Conservation (phyloP, 768 basidiomycete genomes). For the Lentinula lateritia region DNA sequence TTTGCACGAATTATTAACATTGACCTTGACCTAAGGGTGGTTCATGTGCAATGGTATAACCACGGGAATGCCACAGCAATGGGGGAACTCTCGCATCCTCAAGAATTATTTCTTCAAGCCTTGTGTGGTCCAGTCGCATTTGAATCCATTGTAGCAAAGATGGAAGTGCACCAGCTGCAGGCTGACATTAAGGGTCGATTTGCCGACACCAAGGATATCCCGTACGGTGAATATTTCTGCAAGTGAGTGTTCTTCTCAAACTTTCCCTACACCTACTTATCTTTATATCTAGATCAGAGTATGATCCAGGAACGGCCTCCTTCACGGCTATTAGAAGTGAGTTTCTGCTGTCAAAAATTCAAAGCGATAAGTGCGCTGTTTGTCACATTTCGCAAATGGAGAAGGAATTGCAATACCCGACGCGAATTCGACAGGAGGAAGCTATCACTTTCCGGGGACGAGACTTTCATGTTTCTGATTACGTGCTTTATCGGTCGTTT, state of each 20-base stretch:
- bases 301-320: slow-evolving; percentile 38
- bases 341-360: slow-evolving; percentile 14
- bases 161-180: slow-evolving; percentile 18
- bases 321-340: slow-evolving; percentile 37
- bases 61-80: slow-evolving; percentile 62
- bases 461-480: slow-evolving; percentile 59
- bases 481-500: slow-evolving; percentile 42
- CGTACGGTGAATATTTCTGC: slow-evolving; percentile 45
- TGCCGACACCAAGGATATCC: slow-evolving; percentile 6
- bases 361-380: slow-evolving; percentile 44
- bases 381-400: slow-evolving; percentile 33
- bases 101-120: slow-evolving; percentile 60
- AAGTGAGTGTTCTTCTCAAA: slow-evolving; percentile 31
- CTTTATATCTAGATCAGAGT: slow-evolving; percentile 36
- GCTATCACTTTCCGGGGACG: slow-evolving; percentile 43
- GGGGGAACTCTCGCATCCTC: slow-evolving; percentile 51
- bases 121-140: slow-evolving; percentile 43
- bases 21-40: slow-evolving; percentile 30
- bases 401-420: slow-evolving; percentile 28
- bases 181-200: slow-evolving; percentile 18
- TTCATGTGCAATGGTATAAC: slow-evolving; percentile 73
- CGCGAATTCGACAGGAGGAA: slow-evolving; percentile 17
- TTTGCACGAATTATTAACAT: slow-evolving; percentile 63
- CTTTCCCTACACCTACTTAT: slow-evolving; percentile 6
- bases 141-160: slow-evolving; percentile 40